A percentile compares a stretch with the other conserved stretches of the same genome.
Conservation (phyloP, 2,329 filamentous ascomycete genomes). For the Arthrinium puccinioides region DNA sequence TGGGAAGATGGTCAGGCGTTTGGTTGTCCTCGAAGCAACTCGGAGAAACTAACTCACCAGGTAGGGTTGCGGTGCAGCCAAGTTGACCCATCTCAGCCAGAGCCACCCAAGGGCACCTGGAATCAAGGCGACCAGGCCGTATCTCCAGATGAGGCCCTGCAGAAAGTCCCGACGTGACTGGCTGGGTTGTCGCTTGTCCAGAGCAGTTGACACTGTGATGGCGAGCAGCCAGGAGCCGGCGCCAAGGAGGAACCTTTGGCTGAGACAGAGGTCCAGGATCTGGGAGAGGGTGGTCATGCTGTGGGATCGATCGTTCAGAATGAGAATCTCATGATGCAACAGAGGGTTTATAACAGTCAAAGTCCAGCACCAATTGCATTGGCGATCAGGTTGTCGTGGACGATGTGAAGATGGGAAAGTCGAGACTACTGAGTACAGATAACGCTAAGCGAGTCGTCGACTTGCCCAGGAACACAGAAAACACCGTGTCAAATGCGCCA, state of each 20-base stretch:
- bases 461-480: too few species aligned
- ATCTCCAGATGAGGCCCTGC: too few species aligned
- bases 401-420: too few species aligned
- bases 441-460: too few species aligned
- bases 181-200: not conserved
- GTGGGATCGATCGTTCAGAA: too few species aligned
- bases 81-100: slow-evolving; percentile 33
- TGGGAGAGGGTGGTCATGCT: not conserved
- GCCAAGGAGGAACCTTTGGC: not conserved
- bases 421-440: too few species aligned
- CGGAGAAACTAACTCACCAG: slow-evolving; percentile 28
- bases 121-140: slow-evolving; percentile 3
- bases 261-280: not conserved
- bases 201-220: not conserved
- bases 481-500: too few species aligned
- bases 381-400: too few species aligned
- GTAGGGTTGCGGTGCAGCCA: slow-evolving; percentile 44
- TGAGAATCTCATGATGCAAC: too few species aligned
- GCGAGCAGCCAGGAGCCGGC: not conserved
- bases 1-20: slow-evolving; percentile 23
- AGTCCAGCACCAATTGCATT: too few species aligned
- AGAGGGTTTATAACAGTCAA: too few species aligned
- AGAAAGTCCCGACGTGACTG: not conserved
- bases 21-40: not conserved
- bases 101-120: slow-evolving; percentile 16